Conservation (phyloP, 805 yeast genomes). For the Zygosaccharomyces kombuchaensis region DNA sequence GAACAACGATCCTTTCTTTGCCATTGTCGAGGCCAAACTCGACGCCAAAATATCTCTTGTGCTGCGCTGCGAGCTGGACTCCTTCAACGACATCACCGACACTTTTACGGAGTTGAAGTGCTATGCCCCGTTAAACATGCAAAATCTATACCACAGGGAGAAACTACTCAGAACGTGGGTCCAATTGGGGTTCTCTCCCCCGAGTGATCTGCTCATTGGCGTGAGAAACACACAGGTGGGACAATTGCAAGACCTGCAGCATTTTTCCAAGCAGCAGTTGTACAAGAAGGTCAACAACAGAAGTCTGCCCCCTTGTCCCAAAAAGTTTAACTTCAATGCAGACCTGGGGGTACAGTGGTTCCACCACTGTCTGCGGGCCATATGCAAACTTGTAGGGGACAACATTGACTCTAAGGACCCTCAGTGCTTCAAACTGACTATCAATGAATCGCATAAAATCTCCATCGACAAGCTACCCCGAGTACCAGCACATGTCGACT, state of each 20-base stretch:
- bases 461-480: constrained; percentile 8
- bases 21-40: constrained; percentile 25
- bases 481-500: constrained; percentile 16
- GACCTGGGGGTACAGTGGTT: constrained; percentile 30
- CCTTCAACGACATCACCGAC: constrained; percentile 19
- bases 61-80: constrained; percentile 35
- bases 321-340: constrained; percentile 24
- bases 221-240: constrained; percentile 26
- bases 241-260: constrained; percentile 20
- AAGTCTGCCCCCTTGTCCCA: constrained; percentile 13
- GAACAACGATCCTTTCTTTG: constrained; percentile 15
- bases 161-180: constrained; percentile 34
- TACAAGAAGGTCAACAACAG: constrained; percentile 21
- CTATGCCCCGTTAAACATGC: constrained; percentile 21
- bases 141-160: constrained; percentile 24
- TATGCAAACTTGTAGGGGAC: constrained; percentile 13
- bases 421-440: constrained; percentile 19
- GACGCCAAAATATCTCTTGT: constrained; percentile 19
- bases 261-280: constrained; percentile 21
- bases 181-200: constrained; percentile 29
- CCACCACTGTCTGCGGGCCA: constrained; percentile 20
- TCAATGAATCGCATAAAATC: constrained; percentile 16
- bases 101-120: constrained; percentile 33
- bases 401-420: constrained; percentile 7
- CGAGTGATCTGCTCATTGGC: constrained; percentile 31